Conservation (phyloP, 2,329 filamentous ascomycete genomes). For the Arthrobotrys megalospora region DNA sequence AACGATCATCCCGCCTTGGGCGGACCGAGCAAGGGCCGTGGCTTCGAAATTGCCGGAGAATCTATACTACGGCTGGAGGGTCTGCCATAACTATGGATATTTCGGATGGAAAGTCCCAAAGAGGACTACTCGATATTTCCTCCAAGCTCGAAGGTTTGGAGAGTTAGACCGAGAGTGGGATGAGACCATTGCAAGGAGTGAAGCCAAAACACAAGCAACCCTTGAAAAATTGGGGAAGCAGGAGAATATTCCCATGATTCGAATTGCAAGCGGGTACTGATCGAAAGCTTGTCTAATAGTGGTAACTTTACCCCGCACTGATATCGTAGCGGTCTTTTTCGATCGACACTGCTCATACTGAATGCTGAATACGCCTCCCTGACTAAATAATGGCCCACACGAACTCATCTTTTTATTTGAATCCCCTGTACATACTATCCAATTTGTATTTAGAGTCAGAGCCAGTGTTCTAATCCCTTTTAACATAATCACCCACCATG, state of each 20-base stretch:
- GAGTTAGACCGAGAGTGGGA: constrained; percentile 55
- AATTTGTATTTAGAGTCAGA: too few relatives aligned
- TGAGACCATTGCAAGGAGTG: constrained; percentile 44
- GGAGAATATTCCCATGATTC: constrained; percentile 37
- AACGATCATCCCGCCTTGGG: constrained; percentile 35
- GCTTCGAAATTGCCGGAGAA: constrained; percentile 44
- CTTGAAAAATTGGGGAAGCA: constrained; percentile 41
- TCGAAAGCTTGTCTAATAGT: not conserved
- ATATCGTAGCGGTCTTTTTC: too few relatives aligned
- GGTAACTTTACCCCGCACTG: not conserved
- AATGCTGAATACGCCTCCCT: too few relatives aligned
- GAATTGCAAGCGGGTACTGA: constrained; percentile 45
- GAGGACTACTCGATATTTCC: constrained; percentile 27
- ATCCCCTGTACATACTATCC: too few relatives aligned
- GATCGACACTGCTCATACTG: too few relatives aligned
- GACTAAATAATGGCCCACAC: too few relatives aligned
- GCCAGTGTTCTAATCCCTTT: too few relatives aligned
- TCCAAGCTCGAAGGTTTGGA: constrained; percentile 43
- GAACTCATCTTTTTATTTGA: too few relatives aligned
- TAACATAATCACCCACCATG: too few relatives aligned
- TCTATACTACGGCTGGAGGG: constrained; percentile 55
- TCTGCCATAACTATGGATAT: constrained; percentile 59
- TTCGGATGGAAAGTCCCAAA: constrained; percentile 49
- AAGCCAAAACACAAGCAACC: constrained; percentile 36
- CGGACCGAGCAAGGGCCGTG: constrained; percentile 9